These are phyloP conservation scores for Myxozyma monticola DNA, from an alignment of 805 yeast species.

Conservation along the genomic window DNA sequence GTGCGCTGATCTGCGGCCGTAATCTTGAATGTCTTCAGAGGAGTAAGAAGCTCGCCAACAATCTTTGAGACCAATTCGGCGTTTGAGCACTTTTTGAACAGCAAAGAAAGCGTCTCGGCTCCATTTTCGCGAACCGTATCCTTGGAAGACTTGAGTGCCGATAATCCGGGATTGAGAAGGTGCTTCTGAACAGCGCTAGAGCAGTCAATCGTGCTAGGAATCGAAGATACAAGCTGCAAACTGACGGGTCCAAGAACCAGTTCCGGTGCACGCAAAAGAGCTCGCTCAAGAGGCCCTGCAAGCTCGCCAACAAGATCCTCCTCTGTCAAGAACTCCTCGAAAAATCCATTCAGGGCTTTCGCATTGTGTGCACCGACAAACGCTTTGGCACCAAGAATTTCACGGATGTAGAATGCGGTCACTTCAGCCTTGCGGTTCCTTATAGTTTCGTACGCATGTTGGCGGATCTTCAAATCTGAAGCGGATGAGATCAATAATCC, in stretches of 20 bases:
- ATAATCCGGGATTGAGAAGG: constrained; percentile 51
- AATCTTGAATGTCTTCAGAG: constrained; percentile 56
- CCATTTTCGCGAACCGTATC: constrained; percentile 59
- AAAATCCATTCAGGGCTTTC: constrained; percentile 45
- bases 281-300: constrained; percentile 68
- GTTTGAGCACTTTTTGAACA: constrained; percentile 36
- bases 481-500: constrained; percentile 21
- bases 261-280: constrained; percentile 78
- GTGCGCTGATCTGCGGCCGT: constrained; percentile 67
- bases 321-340: constrained; percentile 46
- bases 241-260: constrained; percentile 57
- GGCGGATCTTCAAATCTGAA: constrained; percentile 24
- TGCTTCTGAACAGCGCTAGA: constrained; percentile 47
- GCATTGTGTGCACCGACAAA: constrained; percentile 11
- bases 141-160: constrained; percentile 69
- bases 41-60: constrained; percentile 55
- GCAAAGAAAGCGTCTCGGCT: constrained; percentile 39
- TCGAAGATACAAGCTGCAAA: constrained; percentile 48
- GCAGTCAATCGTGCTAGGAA: constrained; percentile 45
- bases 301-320: constrained; percentile 44
- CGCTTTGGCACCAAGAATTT: constrained; percentile 35
- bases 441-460: constrained; percentile 28
- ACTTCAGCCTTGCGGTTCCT: constrained; percentile 24
- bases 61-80: constrained; percentile 40
- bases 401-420: constrained; percentile 34